A percentile compares a stretch with the other conserved stretches of the same genome.
Conservation (phyloP, 768 basidiomycete genomes). For the Pleurotus salmoneostramineus region DNA sequence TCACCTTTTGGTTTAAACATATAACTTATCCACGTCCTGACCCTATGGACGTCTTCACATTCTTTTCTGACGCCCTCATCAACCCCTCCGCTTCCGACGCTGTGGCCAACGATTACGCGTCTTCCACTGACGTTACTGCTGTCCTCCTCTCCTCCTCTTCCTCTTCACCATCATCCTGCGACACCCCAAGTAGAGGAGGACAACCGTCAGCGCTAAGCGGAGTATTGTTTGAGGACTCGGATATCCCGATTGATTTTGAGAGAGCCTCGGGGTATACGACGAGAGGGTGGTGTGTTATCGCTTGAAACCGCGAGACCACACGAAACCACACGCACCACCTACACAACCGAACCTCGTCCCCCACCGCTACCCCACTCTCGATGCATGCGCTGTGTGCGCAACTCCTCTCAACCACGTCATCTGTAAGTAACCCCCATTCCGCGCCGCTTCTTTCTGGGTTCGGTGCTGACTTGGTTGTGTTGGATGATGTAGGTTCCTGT, state of each 20-base stretch:
- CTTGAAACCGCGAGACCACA: neutral
- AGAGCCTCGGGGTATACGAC: neutral
- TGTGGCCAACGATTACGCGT: neutral
- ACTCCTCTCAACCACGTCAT: no score
- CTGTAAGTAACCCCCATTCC: no score
- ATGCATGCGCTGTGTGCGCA: no score
- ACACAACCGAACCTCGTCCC: no score
- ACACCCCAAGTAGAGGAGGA: neutral
- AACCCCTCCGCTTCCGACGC: neutral
- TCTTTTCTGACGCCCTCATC: neutral
- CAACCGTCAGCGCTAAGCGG: neutral
- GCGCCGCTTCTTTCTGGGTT: no score
- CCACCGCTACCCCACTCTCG: no score
- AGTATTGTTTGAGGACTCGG: neutral
- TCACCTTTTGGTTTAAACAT: neutral
- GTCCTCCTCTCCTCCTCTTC: no score
- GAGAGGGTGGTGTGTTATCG: neutral
- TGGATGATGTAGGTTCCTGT: no score
- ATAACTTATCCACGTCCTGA: neutral
- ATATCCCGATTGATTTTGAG: slow-evolving; percentile 2
- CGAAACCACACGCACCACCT: no score
- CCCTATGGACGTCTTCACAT: neutral
- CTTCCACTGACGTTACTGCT: neutral
- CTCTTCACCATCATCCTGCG: neutral
- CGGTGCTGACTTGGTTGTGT: no score